Percentiles rank a stretch among this genome's conserved stretches.
phyloP scores from a whole-genome alignment of 2,329 filamentous ascomycete genomes.

The Chrysosphaeria jannelii region DNA sequence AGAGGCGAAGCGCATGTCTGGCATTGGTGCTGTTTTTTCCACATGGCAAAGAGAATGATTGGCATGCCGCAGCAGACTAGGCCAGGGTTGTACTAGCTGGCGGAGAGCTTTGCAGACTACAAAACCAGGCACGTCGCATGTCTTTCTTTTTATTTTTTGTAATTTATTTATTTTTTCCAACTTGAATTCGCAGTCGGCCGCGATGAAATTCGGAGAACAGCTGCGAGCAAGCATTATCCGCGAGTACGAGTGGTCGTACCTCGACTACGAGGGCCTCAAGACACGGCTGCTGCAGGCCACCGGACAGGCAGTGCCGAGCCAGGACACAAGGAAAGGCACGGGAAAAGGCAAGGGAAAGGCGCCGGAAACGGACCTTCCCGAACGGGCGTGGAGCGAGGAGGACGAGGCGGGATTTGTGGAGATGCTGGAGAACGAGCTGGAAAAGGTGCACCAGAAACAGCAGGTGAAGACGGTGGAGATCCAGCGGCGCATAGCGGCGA shows the following conservation, averaged over 20 bases:
- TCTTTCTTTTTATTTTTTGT: no score
- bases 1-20: no score
- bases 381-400: conserved; percentile 58
- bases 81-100: no score
- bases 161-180: no score
- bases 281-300: conserved; percentile 49
- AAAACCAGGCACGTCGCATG: neutral
- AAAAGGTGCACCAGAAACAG: conserved; percentile 95
- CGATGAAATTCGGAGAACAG: conserved; percentile 84
- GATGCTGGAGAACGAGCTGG: conserved; percentile 67
- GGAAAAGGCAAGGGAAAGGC: neutral
- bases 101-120: no score
- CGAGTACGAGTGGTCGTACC: conserved; percentile 96
- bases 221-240: conserved; percentile 83
- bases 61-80: no score
- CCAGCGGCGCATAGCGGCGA: conserved; percentile 59
- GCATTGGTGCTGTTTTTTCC: no score
- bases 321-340: conserved; percentile 1
- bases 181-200: conserved; percentile 11
- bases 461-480: conserved; percentile 95
- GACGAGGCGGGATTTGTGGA: conserved; percentile 73
- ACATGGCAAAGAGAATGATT: no score
- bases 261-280: conserved; percentile 89
- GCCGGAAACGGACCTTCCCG: conserved; percentile 4
- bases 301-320: conserved; percentile 9